Evolutionary conservation across 2,329 filamentous ascomycete species (phyloP).

Genomic region (Fusarium sp.): DNA sequence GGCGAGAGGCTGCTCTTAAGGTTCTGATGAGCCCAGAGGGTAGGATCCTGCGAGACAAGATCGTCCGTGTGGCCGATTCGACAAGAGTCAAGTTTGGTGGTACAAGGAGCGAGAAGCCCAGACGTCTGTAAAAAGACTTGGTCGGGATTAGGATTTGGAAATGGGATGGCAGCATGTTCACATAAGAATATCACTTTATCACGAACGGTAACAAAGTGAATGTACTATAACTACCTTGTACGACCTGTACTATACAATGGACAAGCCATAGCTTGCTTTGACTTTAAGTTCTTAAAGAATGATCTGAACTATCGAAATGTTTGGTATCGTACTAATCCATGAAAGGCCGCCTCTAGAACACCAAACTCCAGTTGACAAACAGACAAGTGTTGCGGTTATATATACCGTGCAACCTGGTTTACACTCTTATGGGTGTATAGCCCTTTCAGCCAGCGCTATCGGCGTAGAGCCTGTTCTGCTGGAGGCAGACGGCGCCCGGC

Average conservation of each 20-base stretch:
- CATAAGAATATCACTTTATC: constrained; percentile 22
- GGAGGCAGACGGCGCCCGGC: constrained; percentile 63
- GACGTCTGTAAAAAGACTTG: constrained; percentile 70
- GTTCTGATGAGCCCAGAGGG: constrained; percentile 89
- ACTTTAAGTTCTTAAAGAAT: constrained; percentile 34
- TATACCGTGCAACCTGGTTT: background rate
- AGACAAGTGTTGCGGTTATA: background rate
- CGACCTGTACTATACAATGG: constrained; percentile 50
- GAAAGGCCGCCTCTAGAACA: constrained; percentile 32
- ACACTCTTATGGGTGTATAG: constrained; percentile 50
- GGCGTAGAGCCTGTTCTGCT: constrained; percentile 62
- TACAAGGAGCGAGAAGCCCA: constrained; percentile 83
- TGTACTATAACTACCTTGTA: constrained; percentile 52
- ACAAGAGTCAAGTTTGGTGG: constrained; percentile 97
- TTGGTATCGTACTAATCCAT: constrained; percentile 46
- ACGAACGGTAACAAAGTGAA: constrained; percentile 32
- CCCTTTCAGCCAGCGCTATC: constrained; percentile 58
- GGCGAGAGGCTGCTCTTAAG: constrained; percentile 90
- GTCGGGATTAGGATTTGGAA: constrained; percentile 12
- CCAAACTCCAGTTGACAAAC: constrained; percentile 39
- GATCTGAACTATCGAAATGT: constrained; percentile 30
- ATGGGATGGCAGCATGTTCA: constrained; percentile 24
- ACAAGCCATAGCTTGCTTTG: constrained; percentile 32
- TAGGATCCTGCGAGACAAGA: constrained; percentile 75
- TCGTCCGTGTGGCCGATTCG: constrained; percentile 83